Conservation (phyloP, 306 rosid genomes). For the Fragaria nilgerrensis region DNA sequence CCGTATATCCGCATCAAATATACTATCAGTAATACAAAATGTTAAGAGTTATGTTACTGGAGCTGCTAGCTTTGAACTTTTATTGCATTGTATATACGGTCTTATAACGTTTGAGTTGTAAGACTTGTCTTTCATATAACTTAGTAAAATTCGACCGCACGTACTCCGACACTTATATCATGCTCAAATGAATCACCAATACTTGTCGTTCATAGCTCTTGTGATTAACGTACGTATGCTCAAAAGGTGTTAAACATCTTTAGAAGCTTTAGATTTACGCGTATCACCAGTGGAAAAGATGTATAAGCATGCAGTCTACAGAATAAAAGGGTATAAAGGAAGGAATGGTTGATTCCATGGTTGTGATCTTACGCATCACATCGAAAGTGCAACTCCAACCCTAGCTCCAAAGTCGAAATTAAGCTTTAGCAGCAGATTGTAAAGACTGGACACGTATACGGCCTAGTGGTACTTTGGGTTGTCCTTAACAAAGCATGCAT, state of each 20-base stretch:
- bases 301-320: conserved; percentile 6
- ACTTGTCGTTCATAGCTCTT: neutral
- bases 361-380: conserved; percentile 17
- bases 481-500: conserved; percentile 12
- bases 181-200: neutral
- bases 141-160: neutral
- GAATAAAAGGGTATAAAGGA: conserved; percentile 23
- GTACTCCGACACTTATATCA: neutral
- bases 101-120: too few relatives aligned
- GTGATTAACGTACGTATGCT: neutral
- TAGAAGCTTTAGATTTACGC: neutral
- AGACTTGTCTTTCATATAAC: neutral
- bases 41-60: too few relatives aligned
- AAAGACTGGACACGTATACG: conserved; percentile 45
- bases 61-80: too few relatives aligned
- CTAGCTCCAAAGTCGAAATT: neutral
- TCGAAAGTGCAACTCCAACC: conserved; percentile 10
- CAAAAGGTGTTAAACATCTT: neutral
- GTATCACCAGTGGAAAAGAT: neutral
- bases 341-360: conserved; percentile 24
- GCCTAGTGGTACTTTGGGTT: conserved; percentile 39
- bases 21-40: neutral
- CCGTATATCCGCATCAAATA: neutral
- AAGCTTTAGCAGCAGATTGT: conserved; percentile 26
- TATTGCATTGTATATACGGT: neutral